These are phyloP conservation scores for Nakazawaea ishiwadae DNA, from an alignment of 805 yeast genomes.

Conservation along the genomic window DNA sequence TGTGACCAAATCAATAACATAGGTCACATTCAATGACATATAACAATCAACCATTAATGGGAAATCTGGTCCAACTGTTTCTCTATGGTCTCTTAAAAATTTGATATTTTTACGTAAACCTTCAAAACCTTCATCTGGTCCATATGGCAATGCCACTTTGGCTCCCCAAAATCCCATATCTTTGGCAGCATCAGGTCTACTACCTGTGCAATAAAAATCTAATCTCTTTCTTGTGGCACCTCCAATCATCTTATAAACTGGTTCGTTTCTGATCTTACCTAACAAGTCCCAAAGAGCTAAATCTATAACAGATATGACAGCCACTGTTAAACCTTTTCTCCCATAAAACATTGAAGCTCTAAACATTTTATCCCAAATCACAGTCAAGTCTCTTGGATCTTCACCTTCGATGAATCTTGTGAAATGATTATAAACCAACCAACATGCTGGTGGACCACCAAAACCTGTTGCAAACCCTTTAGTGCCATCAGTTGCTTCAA, in stretches of 20 bases:
- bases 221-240: constrained; percentile 42
- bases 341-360: constrained; percentile 49
- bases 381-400: constrained; percentile 42
- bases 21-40: constrained; percentile 46
- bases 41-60: constrained; percentile 52
- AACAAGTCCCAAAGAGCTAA: constrained; percentile 47
- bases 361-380: constrained; percentile 45
- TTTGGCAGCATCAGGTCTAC: constrained; percentile 43
- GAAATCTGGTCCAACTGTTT: constrained; percentile 45
- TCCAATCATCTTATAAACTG: constrained; percentile 48
- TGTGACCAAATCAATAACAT: constrained; percentile 38
- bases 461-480: constrained; percentile 48
- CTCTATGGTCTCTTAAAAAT: constrained; percentile 38
- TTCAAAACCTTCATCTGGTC: constrained; percentile 46
- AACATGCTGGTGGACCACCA: constrained; percentile 48
- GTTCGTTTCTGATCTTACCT: constrained; percentile 45
- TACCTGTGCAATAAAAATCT: constrained; percentile 46
- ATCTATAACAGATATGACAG: constrained; percentile 42
- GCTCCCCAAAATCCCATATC: constrained; percentile 51
- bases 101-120: constrained; percentile 42
- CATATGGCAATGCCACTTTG: constrained; percentile 45
- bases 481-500: constrained; percentile 44
- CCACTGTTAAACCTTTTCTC: constrained; percentile 43
- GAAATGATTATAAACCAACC: constrained; percentile 42
- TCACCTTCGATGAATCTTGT: constrained; percentile 39